These are phyloP conservation scores for Phaeosphaeria sp. DNA, from an alignment of 2,329 filamentous ascomycete genomes.

Conservation along the genomic window DNA sequence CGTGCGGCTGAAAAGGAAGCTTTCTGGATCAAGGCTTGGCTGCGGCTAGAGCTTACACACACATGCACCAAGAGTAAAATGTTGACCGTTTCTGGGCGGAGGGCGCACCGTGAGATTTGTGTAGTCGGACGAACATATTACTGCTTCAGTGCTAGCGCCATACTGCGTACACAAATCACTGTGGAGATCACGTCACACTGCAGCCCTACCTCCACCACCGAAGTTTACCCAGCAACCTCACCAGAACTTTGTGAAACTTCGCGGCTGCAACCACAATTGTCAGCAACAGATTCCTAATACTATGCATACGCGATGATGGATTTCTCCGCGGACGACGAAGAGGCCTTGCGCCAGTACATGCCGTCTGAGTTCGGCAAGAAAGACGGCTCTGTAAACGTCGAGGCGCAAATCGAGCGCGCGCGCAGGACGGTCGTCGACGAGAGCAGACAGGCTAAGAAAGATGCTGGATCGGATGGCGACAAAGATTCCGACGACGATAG, in stretches of 20 bases:
- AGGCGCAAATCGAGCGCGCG: slow-evolving; percentile 80
- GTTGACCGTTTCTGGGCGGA: background rate
- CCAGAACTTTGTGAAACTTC: slow-evolving; percentile 6
- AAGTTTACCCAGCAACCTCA: background rate
- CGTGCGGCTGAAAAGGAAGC: background rate
- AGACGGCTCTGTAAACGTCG: slow-evolving; percentile 73
- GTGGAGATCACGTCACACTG: slow-evolving; percentile 16
- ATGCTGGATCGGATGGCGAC: slow-evolving; percentile 28
- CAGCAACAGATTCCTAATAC: slow-evolving; percentile 8
- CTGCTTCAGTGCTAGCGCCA: background rate
- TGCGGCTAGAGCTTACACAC: background rate
- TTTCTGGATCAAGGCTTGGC: background rate
- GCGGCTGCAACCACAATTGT: background rate
- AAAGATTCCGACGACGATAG: slow-evolving; percentile 49
- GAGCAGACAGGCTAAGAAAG: slow-evolving; percentile 36
- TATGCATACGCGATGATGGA: slow-evolving; percentile 25
- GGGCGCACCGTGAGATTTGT: too few species aligned
- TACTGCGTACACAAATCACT: background rate
- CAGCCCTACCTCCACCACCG: slow-evolving; percentile 9
- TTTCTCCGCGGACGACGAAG: slow-evolving; percentile 58
- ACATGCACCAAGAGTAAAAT: background rate
- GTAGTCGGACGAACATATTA: slow-evolving; percentile 6
- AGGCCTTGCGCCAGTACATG: slow-evolving; percentile 77
- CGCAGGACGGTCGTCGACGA: slow-evolving; percentile 63
- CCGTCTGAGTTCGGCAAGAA: slow-evolving; percentile 88